Percentiles rank a stretch among this genome's conserved stretches.
These are phyloP conservation scores for Coemansia sp. DNA, from an alignment of 192 early-diverging fungal species.

Conservation along the genomic window DNA sequence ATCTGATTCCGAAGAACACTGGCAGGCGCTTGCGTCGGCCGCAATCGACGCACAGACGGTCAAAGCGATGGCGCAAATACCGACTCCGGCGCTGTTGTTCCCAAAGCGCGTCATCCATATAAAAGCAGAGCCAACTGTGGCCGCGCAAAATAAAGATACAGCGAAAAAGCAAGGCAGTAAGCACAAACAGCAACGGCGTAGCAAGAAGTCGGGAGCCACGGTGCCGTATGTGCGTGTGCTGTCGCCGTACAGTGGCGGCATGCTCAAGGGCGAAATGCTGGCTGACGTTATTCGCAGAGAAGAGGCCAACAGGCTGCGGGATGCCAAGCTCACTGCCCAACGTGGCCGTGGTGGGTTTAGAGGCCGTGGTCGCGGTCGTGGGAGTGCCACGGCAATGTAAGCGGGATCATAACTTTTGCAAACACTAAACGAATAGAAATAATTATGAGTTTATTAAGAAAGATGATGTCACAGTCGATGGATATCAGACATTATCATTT, in stretches of 20 bases:
- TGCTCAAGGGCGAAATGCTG: conserved; percentile 38
- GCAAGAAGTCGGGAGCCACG: neutral
- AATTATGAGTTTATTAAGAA: conserved; percentile 2
- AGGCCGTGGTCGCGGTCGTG: conserved; percentile 33
- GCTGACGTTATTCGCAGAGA: conserved; percentile 44
- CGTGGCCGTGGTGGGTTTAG: conserved; percentile 21
- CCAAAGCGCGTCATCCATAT: conserved; percentile 39
- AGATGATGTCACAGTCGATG: neutral
- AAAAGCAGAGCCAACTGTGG: conserved; percentile 5
- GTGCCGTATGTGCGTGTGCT: conserved; percentile 18
- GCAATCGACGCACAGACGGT: conserved; percentile 36
- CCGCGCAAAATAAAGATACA: neutral
- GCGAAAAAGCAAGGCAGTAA: conserved; percentile 5
- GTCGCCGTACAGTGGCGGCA: conserved; percentile 48
- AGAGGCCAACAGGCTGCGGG: conserved; percentile 15
- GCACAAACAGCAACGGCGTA: conserved; percentile 2
- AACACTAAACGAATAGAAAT: neutral
- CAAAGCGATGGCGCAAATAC: conserved; percentile 16
- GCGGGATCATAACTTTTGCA: neutral
- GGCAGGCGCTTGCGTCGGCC: conserved; percentile 29
- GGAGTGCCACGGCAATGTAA: neutral
- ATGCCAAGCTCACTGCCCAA: neutral
- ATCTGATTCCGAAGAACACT: conserved; percentile 51
- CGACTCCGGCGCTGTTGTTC: conserved; percentile 31
- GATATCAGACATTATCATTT: neutral